Conservation (phyloP, 768 basidiomycete species). For the Suillus brevipes region DNA sequence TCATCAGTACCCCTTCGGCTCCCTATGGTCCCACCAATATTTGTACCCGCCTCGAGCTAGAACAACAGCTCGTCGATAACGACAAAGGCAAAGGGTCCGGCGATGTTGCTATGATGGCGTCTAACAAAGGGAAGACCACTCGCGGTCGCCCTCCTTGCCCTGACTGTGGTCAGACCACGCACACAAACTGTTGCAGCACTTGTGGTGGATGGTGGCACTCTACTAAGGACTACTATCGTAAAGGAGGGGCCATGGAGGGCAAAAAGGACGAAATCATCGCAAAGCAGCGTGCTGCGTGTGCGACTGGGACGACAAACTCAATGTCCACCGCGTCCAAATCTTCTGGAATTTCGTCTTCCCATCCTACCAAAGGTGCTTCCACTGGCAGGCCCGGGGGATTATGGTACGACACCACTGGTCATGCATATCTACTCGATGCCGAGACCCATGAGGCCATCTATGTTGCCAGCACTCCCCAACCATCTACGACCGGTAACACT, state of each 20-base stretch:
- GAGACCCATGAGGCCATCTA: too few species aligned
- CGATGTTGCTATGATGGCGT: neutral
- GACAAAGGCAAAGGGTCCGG: neutral
- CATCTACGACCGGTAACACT: too few species aligned
- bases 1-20: neutral
- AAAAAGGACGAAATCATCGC: neutral
- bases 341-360: neutral
- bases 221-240: neutral
- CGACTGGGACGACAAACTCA: too few species aligned
- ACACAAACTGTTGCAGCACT: neutral
- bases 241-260: neutral
- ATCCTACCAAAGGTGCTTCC: neutral
- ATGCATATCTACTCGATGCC: too few species aligned
- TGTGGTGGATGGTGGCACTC: neutral
- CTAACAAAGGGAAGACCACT: neutral
- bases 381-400: neutral
- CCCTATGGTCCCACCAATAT: neutral
- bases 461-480: too few species aligned
- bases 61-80: constrained; percentile 5
- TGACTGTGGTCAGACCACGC: neutral
- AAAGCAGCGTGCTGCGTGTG: rapidly evolving
- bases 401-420: too few species aligned
- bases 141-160: neutral
- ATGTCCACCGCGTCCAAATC: too few species aligned
- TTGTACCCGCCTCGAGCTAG: neutral